phyloP scores from a whole-genome alignment of 2,329 filamentous ascomycete genomes.

The Corinectria fuckeliana region DNA sequence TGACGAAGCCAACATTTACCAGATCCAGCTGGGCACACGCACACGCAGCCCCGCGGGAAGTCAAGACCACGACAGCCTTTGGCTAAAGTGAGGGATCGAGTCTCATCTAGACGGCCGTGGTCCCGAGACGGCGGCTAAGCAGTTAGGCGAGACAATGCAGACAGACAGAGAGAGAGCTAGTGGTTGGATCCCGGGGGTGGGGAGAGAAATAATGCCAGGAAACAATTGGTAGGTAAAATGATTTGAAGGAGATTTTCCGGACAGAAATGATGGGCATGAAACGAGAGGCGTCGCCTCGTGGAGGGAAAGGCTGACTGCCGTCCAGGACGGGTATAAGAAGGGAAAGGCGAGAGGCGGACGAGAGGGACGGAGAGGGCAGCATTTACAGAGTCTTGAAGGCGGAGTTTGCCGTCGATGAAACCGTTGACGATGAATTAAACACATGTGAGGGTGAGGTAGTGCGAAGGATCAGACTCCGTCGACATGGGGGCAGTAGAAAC shows the following conservation, averaged over 20 bases:
- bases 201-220: constrained; percentile 24
- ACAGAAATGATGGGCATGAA: constrained; percentile 2
- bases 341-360: background rate
- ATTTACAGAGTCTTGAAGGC: constrained; percentile 30
- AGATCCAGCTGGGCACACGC: constrained; percentile 26
- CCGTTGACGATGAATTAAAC: constrained; percentile 37
- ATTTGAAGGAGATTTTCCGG: constrained; percentile 7
- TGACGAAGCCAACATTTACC: constrained; percentile 34
- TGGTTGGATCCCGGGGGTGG: constrained; percentile 26
- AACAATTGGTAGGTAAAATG: constrained; percentile 10
- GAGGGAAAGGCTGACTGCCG: background rate
- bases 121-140: constrained; percentile 1
- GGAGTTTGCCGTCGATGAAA: constrained; percentile 35
- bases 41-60: constrained; percentile 6
- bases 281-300: constrained; percentile 9
- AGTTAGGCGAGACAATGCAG: constrained; percentile 7
- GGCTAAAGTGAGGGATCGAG: constrained; percentile 26
- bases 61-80: constrained; percentile 20
- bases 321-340: constrained; percentile 12
- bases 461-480: constrained; percentile 40
- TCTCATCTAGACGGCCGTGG: constrained; percentile 28
- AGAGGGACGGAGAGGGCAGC: constrained; percentile 8
- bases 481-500: constrained; percentile 31
- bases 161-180: constrained; percentile 21
- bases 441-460: constrained; percentile 34